Evolutionary conservation across 148 eudicot genomes (phyloP).

Genomic region (Vaccinium corymbosum): DNA sequence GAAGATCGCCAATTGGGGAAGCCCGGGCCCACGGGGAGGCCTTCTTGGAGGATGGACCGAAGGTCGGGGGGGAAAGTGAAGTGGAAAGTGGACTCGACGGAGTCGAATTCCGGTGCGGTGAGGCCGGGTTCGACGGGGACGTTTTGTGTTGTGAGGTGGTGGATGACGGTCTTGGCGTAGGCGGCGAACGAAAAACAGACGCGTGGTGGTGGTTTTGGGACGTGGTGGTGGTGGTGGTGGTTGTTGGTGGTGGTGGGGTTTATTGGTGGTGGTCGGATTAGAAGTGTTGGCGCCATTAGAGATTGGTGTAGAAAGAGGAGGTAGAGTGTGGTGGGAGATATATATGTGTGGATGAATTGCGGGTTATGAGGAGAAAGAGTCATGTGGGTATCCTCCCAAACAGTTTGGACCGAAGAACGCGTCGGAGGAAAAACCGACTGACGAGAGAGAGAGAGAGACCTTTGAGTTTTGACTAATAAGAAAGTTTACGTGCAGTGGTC

Average conservation of each 20-base stretch:
- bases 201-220: conserved; percentile 19
- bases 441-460: not conserved
- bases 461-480: not conserved
- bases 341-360: not conserved
- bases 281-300: not conserved
- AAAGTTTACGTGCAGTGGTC: not conserved
- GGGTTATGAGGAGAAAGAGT: not conserved
- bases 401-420: conserved; percentile 2
- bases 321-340: not conserved
- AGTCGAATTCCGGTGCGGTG: conserved; percentile 39
- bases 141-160: conserved; percentile 13
- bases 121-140: conserved; percentile 46
- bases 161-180: conserved; percentile 40
- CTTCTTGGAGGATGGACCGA: conserved; percentile 53
- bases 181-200: conserved; percentile 53
- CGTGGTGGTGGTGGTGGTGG: not conserved
- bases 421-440: not conserved
- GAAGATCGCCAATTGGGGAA: conserved; percentile 80
- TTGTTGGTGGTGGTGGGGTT: not conserved
- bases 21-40: conserved; percentile 67
- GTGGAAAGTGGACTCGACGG: conserved; percentile 39
- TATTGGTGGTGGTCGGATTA: not conserved
- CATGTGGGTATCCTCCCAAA: not conserved
- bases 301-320: not conserved
- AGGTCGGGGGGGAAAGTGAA: conserved; percentile 77